A percentile compares a stretch with the other conserved stretches of the same genome.
Conservation (phyloP, 768 basidiomycete species). For the Tephrocybe sp. region DNA sequence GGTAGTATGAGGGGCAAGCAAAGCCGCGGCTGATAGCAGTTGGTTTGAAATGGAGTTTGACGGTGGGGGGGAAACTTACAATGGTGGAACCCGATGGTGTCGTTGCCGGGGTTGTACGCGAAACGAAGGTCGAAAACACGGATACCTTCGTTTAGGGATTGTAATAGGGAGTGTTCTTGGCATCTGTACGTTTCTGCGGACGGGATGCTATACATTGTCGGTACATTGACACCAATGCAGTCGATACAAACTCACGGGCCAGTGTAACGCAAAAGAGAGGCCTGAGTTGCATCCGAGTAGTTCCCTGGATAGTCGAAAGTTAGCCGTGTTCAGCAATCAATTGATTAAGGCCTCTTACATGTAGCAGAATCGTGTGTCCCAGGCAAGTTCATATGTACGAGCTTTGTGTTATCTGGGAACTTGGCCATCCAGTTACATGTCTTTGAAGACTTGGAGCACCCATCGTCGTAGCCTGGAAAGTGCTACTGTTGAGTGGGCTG, state of each 20-base stretch:
- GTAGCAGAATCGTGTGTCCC: slow-evolving; percentile 53
- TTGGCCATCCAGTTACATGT: slow-evolving; percentile 49
- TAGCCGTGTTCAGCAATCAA: neutral
- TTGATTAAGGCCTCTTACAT: slow-evolving; percentile 25
- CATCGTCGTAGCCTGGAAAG: slow-evolving; percentile 35
- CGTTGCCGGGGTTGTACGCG: slow-evolving; percentile 51
- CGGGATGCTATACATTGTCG: slow-evolving; percentile 27
- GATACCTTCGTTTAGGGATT: slow-evolving; percentile 47
- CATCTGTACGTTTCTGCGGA: slow-evolving; percentile 36
- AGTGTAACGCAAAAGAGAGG: slow-evolving; percentile 40
- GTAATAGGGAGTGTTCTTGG: slow-evolving; percentile 45
- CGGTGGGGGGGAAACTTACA: slow-evolving; percentile 24
- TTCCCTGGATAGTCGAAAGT: slow-evolving; percentile 35
- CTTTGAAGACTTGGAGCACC: slow-evolving; percentile 30
- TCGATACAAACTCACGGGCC: slow-evolving; percentile 33
- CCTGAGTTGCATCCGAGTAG: slow-evolving; percentile 42
- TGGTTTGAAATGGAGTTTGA: neutral
- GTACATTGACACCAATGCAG: no score
- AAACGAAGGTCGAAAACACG: slow-evolving; percentile 50
- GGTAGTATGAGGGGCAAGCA: slow-evolving; percentile 44
- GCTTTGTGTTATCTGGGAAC: slow-evolving; percentile 37
- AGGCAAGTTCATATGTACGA: slow-evolving; percentile 52
- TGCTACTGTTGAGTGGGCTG: no score
- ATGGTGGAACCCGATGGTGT: slow-evolving; percentile 50
- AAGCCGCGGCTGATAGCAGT: slow-evolving; percentile 31